Percentiles rank a stretch among this genome's conserved stretches.
These are phyloP conservation scores for Fagus sylvatica DNA, from an alignment of 306 rosid species.

Conservation along the genomic window DNA sequence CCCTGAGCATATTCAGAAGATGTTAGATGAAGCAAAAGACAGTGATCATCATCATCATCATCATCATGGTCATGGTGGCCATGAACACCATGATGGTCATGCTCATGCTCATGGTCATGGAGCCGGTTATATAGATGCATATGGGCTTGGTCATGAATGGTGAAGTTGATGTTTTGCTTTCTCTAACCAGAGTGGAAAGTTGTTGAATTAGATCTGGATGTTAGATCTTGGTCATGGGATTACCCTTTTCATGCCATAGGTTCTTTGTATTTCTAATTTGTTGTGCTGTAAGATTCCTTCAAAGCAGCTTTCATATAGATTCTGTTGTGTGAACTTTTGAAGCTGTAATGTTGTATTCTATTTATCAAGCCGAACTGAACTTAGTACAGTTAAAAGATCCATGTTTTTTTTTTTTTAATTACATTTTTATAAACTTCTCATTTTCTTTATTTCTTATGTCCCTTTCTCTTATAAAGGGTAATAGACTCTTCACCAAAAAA, in stretches of 20 bases:
- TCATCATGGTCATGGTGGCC: conserved; percentile 27
- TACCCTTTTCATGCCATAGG: background rate
- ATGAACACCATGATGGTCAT: conserved; percentile 30
- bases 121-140: conserved; percentile 62
- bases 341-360: conserved; percentile 11
- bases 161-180: conserved; percentile 23
- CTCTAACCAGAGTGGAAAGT: background rate
- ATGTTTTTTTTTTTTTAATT: too few relatives aligned
- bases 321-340: background rate
- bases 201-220: background rate
- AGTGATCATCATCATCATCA: conserved; percentile 31
- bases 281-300: background rate
- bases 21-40: conserved; percentile 54
- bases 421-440: too few relatives aligned
- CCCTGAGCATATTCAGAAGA: conserved; percentile 70
- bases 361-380: background rate
- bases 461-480: background rate
- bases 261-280: background rate
- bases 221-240: background rate
- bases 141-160: conserved; percentile 73
- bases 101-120: conserved; percentile 44
- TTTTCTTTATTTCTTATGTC: too few relatives aligned
- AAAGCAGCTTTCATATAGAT: background rate
- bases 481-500: too few relatives aligned
- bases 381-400: background rate